A percentile compares a stretch with the other conserved stretches of the same genome.
These are phyloP conservation scores for Nyctanthes arbortristis DNA, from an alignment of 257 asterid species.

Conservation along the genomic window DNA sequence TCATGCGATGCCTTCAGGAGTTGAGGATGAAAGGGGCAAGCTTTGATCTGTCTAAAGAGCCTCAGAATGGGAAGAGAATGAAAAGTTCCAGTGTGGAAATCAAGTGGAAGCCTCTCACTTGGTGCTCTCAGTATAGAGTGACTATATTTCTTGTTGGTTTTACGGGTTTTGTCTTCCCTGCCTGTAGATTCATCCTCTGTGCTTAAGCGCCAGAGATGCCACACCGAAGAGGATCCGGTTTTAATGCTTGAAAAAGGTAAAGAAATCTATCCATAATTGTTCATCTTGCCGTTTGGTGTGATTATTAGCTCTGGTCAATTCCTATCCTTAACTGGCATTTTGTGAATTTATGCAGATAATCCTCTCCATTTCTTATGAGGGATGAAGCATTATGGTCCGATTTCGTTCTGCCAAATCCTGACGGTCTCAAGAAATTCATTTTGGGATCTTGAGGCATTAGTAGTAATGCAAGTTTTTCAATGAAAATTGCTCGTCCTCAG, in stretches of 20 bases:
- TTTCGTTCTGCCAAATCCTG: neutral
- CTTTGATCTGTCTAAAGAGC: slow-evolving; percentile 78
- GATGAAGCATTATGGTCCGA: slow-evolving; percentile 40
- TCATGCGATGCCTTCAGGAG: slow-evolving; percentile 78
- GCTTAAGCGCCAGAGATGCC: slow-evolving; percentile 17
- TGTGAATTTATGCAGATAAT: neutral
- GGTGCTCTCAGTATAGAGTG: slow-evolving; percentile 60
- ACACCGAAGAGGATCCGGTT: neutral
- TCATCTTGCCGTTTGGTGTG: neutral
- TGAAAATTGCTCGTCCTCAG: no score
- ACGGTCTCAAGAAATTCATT: neutral
- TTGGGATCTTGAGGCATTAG: no score
- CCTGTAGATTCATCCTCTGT: slow-evolving; percentile 68
- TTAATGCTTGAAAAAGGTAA: neutral
- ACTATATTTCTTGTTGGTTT: slow-evolving; percentile 61
- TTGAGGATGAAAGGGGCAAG: slow-evolving; percentile 94
- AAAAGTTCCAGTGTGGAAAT: slow-evolving; percentile 99
- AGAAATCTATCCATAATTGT: neutral
- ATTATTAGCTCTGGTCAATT: neutral
- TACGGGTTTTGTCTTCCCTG: slow-evolving; percentile 58
- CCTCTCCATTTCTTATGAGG: slow-evolving; percentile 6
- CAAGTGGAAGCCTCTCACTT: slow-evolving; percentile 78
- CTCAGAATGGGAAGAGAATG: slow-evolving; percentile 72
- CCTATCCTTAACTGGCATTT: neutral
- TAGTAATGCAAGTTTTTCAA: no score